Percentiles rank a stretch among this genome's conserved stretches.
Conservation (phyloP, 148 eudicot genomes). For the Simmondsia chinensis region DNA sequence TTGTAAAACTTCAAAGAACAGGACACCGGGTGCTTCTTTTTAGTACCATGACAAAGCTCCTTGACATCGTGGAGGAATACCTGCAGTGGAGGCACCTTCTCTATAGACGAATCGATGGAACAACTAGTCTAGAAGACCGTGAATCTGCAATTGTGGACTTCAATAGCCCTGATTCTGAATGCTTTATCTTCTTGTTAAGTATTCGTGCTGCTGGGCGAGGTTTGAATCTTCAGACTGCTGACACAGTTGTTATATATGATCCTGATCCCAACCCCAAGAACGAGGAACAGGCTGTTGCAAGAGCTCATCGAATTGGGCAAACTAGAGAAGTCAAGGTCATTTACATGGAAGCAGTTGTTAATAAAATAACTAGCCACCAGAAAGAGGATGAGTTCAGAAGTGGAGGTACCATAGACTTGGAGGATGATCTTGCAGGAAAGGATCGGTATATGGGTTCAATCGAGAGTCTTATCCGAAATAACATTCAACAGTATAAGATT, state of each 20-base stretch:
- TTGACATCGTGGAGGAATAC: conserved; percentile 92
- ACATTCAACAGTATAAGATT: conserved; percentile 96
- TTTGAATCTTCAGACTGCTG: conserved; percentile 92
- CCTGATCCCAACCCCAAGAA: conserved; percentile 99
- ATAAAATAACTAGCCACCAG: conserved; percentile 80
- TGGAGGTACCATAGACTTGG: conserved; percentile 71
- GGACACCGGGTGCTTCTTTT: conserved; percentile 98
- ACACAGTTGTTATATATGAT: conserved; percentile 93
- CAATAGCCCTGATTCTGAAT: conserved; percentile 65
- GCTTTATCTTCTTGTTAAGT: conserved; percentile 93
- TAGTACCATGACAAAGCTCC: conserved; percentile 97
- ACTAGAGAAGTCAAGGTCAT: conserved; percentile 96
- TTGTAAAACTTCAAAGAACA: conserved; percentile 86
- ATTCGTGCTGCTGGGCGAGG: conserved; percentile 99
- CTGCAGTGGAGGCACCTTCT: conserved; percentile 91
- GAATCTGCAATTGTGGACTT: conserved; percentile 95
- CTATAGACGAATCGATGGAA: conserved; percentile 90
- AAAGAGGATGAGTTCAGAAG: conserved; percentile 85
- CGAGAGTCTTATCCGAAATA: conserved; percentile 87
- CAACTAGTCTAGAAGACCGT: conserved; percentile 92
- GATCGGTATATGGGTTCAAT: conserved; percentile 95
- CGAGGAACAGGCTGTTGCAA: conserved; percentile 98
- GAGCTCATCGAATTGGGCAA: conserved; percentile 99
- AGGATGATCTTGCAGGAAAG: conserved; percentile 97
- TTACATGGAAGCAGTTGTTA: conserved; percentile 97